Conservation (phyloP, 1,284 basidiomycete species). For the Ganoderma multipileum region DNA sequence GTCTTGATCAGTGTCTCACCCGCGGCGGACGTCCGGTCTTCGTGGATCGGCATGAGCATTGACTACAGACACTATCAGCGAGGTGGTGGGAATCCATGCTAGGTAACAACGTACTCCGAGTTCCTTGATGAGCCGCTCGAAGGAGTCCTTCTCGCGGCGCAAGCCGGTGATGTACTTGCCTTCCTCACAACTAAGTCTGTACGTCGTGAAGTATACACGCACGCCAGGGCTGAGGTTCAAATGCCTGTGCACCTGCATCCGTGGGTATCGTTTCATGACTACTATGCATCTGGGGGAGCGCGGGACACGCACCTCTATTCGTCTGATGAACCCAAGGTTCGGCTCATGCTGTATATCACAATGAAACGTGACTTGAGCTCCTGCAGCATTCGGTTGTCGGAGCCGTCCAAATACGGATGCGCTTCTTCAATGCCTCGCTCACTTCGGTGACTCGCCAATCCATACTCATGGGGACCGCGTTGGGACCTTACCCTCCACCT, state of each 20-base stretch:
- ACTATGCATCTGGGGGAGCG: no score
- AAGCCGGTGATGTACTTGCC: conserved; percentile 93
- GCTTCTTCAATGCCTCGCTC: conserved; percentile 79
- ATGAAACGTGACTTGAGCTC: conserved; percentile 93
- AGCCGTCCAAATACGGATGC: conserved; percentile 90
- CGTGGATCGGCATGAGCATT: conserved; percentile 91
- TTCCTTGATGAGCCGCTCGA: conserved; percentile 93
- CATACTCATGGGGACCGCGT: conserved; percentile 30
- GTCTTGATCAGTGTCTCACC: conserved; percentile 79
- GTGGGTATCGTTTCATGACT: not conserved
- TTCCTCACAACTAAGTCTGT: conserved; percentile 93
- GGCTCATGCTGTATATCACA: conserved; percentile 72
- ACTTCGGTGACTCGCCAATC: conserved; percentile 42
- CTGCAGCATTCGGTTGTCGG: conserved; percentile 88
- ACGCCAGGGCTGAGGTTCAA: conserved; percentile 82
- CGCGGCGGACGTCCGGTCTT: conserved; percentile 61
- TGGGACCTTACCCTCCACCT: conserved; percentile 41
- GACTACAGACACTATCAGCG: conserved; percentile 52
- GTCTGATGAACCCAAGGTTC: conserved; percentile 85
- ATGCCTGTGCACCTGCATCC: conserved; percentile 81
- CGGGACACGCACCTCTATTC: conserved; percentile 92
- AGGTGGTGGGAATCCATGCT: not conserved
- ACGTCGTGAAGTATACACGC: conserved; percentile 96
- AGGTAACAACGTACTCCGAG: conserved; percentile 69
- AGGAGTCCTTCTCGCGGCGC: conserved; percentile 92